These are phyloP conservation scores for Fusarium decemcellulare DNA, from an alignment of 2,329 filamentous ascomycete genomes.

Conservation along the genomic window DNA sequence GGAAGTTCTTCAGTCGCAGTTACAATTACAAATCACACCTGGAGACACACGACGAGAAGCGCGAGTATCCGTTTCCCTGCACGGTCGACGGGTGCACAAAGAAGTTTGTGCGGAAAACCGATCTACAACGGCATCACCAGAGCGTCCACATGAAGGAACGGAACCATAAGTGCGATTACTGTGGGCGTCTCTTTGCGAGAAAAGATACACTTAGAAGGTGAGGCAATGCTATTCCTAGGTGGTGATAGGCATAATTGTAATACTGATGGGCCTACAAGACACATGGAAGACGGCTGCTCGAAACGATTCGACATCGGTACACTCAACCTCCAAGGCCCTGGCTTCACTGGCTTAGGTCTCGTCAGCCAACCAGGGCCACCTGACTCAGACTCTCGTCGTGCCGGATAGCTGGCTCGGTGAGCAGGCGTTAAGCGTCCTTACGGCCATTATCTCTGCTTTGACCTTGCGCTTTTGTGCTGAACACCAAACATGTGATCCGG, in stretches of 20 bases:
- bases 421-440: background rate
- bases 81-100: constrained; percentile 75
- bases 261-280: constrained; percentile 61
- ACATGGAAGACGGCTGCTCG: constrained; percentile 83
- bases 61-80: constrained; percentile 81
- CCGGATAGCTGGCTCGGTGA: constrained; percentile 21
- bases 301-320: constrained; percentile 74
- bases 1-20: constrained; percentile 83
- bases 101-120: constrained; percentile 86
- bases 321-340: constrained; percentile 60
- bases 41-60: constrained; percentile 83
- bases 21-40: constrained; percentile 92
- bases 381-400: constrained; percentile 35
- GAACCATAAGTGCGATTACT: constrained; percentile 79
- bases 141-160: constrained; percentile 82
- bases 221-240: constrained; percentile 40
- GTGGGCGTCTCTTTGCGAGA: constrained; percentile 79
- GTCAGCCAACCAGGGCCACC: constrained; percentile 36
- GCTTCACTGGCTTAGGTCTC: constrained; percentile 36
- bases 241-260: background rate
- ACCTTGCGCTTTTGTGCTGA: background rate
- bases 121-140: constrained; percentile 75
- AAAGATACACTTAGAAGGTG: constrained; percentile 89
- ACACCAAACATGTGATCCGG: background rate
- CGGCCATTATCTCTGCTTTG: background rate